A percentile compares a stretch with the other conserved stretches of the same genome.
These are phyloP conservation scores for Casaregolazyma lundiana DNA, from an alignment of 1,139 yeast genomes.

Conservation along the genomic window DNA sequence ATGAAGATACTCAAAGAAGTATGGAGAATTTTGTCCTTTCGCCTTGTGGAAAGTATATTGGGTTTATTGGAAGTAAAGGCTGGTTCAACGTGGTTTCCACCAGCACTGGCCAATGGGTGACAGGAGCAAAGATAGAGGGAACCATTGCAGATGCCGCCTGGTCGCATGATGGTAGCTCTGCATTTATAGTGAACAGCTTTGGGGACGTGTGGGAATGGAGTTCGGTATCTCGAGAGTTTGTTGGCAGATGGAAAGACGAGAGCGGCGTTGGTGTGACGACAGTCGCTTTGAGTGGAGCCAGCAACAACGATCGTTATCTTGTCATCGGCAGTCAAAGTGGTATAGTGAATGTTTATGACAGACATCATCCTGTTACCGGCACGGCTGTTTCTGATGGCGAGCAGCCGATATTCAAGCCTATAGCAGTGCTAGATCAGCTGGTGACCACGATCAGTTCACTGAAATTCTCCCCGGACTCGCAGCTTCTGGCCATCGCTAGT, in stretches of 20 bases:
- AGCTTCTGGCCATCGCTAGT: slow-evolving; percentile 78
- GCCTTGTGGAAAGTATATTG: slow-evolving; percentile 64
- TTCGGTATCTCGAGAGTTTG: slow-evolving; percentile 44
- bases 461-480: slow-evolving; percentile 83
- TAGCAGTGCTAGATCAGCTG: slow-evolving; percentile 66
- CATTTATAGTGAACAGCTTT: slow-evolving; percentile 62
- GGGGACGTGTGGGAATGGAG: slow-evolving; percentile 94
- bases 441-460: slow-evolving; percentile 75
- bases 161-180: slow-evolving; percentile 46
- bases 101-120: slow-evolving; percentile 74
- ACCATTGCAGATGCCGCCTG: slow-evolving; percentile 75
- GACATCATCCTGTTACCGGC: slow-evolving; percentile 34
- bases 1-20: slow-evolving; percentile 76
- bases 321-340: slow-evolving; percentile 91
- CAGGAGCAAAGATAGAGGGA: slow-evolving; percentile 87
- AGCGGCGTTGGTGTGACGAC: slow-evolving; percentile 82
- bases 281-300: slow-evolving; percentile 72
- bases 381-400: slow-evolving; percentile 22
- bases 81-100: slow-evolving; percentile 84
- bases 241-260: slow-evolving; percentile 77
- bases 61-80: slow-evolving; percentile 78
- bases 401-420: slow-evolving; percentile 29
- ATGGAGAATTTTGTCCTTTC: slow-evolving; percentile 72
- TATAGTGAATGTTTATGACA: slow-evolving; percentile 81
- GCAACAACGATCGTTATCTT: slow-evolving; percentile 58